These are phyloP conservation scores for Strobilomyces confusus DNA, from an alignment of 768 basidiomycete species.

Conservation along the genomic window DNA sequence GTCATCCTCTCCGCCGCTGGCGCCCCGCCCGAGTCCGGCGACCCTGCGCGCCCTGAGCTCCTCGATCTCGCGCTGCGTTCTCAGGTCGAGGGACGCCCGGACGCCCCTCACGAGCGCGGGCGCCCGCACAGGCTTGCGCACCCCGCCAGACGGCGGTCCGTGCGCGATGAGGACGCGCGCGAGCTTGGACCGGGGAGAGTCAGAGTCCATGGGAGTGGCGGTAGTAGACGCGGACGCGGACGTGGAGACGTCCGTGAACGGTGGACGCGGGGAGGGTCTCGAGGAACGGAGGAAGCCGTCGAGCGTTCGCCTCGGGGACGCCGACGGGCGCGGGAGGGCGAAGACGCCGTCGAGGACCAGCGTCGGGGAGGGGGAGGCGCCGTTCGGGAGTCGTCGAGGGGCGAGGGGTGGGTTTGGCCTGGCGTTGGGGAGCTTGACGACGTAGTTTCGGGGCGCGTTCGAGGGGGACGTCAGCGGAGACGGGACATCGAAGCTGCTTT, in stretches of 20 bases:
- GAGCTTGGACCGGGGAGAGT: conserved; percentile 22
- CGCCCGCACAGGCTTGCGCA: neutral
- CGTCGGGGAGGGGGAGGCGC: conserved; percentile 12
- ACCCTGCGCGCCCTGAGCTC: neutral
- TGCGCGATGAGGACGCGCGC: conserved; percentile 13
- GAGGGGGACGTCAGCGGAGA: too few species aligned
- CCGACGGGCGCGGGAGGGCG: conserved; percentile 4
- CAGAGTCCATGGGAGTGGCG: neutral
- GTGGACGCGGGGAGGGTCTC: neutral
- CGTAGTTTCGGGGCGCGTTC: conserved; percentile 3
- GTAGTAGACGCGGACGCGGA: neutral
- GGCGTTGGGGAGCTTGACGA: conserved; percentile 9
- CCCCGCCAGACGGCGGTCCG: neutral
- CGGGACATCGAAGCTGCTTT: neutral
- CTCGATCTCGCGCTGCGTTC: conserved; percentile 8
- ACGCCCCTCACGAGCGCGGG: neutral
- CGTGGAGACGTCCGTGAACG: neutral
- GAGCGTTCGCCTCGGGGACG: neutral
- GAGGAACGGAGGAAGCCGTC: neutral
- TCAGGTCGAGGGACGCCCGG: conserved; percentile 1
- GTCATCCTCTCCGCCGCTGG: neutral
- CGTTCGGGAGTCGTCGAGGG: neutral
- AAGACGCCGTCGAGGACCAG: conserved; percentile 22
- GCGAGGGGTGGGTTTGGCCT: neutral
- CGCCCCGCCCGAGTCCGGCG: neutral